Evolutionary conservation across 2,329 filamentous ascomycete genomes (phyloP), one percentile per base, ranked within the genome.

Genomic region (Fusarium decemcellulare): DNA sequence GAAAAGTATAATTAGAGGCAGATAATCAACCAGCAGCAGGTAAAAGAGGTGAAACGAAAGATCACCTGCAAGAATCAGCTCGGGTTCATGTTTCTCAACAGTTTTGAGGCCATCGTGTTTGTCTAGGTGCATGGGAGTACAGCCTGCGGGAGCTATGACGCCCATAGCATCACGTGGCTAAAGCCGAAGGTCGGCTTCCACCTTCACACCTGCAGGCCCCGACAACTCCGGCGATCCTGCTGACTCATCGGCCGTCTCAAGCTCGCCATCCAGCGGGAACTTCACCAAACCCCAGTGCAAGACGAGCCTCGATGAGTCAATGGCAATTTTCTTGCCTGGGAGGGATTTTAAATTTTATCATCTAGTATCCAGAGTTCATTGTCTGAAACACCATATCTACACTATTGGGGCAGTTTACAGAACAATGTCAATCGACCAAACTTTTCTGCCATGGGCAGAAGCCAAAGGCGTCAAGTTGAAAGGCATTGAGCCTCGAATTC

Each of bases 391-490:
- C 5, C 23, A 23, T 23, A 23, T 23, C 23, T 23, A 23, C 23
- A 23, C 5, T 23, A 4, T 23, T 23, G 23, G 27, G 18, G 39
- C n/a, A 23, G 11, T 18, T 11, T 23, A 14, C 12, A 12, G 6
- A n/a, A 58, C 64, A 54, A 75, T 75, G 73, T 63, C 65, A 2
- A 71, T 75, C 34, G 68, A 75, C 29, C 50, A 66, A 43, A 56
- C 61, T 39, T 75, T 97, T 63, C 83, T 91, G 4, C 74, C 85
- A 63, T 97, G 94, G 93, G 91, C 92, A 2, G 77, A 84, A 34
- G 79, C 81, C n/a, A 75, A 73, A 50, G 73, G 72, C 32, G 70
- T 75, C 63, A 72, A 72, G 53, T 37, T 75, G 10, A 85, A 89
- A 61, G 92, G 92, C 14, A 86, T 97, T 30, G 80, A 85, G 37